Evolutionary conservation across 371 early-diverging fungal genomes (phyloP), one percentile per base, ranked within the genome.

Genomic region (Catenaria anguillulae): DNA sequence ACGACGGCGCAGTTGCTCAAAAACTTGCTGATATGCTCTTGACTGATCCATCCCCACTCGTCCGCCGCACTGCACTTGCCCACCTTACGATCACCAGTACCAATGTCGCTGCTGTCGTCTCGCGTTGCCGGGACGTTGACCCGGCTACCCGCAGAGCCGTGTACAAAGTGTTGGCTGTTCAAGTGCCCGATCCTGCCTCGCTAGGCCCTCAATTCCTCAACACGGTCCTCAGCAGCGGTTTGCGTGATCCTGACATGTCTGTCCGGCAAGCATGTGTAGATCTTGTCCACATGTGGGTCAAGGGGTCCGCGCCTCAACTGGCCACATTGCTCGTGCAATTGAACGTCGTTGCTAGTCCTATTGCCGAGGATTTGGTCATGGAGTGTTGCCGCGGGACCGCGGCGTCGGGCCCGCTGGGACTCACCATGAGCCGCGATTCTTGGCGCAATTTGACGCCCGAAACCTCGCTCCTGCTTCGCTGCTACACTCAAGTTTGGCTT

Each of bases 371-470:
- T 12, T 12, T 29, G 35, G 36, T 21, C 2, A 4, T 40, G 1
- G 34, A 23, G 26, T 58, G 58, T 21, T 36, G 31, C 15, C 36
- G 36, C 13, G 26, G 15, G 36, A 17, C 43, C 15, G 37, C n/a
- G 36, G 6, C 36, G 4, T 2, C 29, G 2, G 17, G 3, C 19
- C 21, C 17, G 23, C n/a, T 58, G 13, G 8, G 21, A 10, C 29
- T 58, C 8, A 8, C 6, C 10, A n/a, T 58, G 12, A 33, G 35
- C 8, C 24, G 26, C 58, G 42, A 40, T 13, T 58, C 8, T 1
- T 58, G 58, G 58, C 40, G 42, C 40, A 58, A 33, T 15, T 24
- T 58, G 34, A 34, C 58, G 2, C 58, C 58, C 58, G 58, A 58
- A 36, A 34, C 58, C 12, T 34, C 58, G 12, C 34, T 58, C 17